Conservation (phyloP, 2,329 filamentous ascomycete species). For the Cercospora brassicicola region DNA sequence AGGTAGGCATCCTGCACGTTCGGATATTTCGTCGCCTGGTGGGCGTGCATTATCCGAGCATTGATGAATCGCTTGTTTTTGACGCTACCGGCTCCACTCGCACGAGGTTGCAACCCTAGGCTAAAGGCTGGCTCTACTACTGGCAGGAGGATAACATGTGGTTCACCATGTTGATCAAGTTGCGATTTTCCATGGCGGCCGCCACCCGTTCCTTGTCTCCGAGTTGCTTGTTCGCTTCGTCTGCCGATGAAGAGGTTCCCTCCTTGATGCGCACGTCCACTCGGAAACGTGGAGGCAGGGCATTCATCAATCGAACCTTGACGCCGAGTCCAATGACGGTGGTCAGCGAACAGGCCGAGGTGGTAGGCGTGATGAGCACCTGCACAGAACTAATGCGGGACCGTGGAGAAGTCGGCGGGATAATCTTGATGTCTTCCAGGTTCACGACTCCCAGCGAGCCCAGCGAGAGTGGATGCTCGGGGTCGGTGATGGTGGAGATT, state of each 20-base stretch:
- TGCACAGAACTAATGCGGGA: slow-evolving; percentile 70
- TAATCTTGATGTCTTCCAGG: slow-evolving; percentile 86
- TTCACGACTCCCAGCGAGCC: slow-evolving; percentile 94
- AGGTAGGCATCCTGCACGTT: background rate
- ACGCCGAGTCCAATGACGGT: slow-evolving; percentile 95
- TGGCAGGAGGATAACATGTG: slow-evolving; percentile 71
- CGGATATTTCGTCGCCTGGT: background rate
- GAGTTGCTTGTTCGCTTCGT: slow-evolving; percentile 95
- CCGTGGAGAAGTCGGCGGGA: slow-evolving; percentile 62
- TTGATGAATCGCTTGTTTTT: background rate
- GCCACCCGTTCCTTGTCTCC: slow-evolving; percentile 95
- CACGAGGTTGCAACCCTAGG: background rate
- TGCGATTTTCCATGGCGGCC: slow-evolving; percentile 90
- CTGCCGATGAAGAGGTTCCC: slow-evolving; percentile 90
- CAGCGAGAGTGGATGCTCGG: slow-evolving; percentile 91
- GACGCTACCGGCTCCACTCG: slow-evolving; percentile 2
- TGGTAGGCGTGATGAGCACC: slow-evolving; percentile 91
- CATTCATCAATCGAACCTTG: slow-evolving; percentile 84
- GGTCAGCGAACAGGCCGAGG: slow-evolving; percentile 93
- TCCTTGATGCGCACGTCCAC: slow-evolving; percentile 93
- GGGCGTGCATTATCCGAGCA: background rate
- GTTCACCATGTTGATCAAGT: slow-evolving; percentile 79
- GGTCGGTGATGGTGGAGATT: slow-evolving; percentile 91
- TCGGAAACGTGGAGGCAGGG: slow-evolving; percentile 85
- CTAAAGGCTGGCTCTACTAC: slow-evolving; percentile 26